These are phyloP conservation scores for Poronia punctata DNA, from an alignment of 495 filamentous ascomycete genomes.

Conservation along the genomic window DNA sequence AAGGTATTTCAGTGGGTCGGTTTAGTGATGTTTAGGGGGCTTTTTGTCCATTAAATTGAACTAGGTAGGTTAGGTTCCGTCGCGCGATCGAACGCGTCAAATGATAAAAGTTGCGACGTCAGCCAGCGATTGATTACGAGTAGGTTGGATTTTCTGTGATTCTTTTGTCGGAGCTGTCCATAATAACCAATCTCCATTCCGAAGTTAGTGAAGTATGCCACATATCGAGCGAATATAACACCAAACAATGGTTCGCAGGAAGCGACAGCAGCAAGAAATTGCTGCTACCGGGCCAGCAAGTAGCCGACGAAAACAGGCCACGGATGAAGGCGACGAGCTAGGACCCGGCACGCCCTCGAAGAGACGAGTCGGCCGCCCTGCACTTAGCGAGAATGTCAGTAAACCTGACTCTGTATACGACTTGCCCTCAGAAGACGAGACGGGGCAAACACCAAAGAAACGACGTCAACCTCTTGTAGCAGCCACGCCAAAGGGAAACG, in stretches of 20 bases:
- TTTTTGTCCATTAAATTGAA: too few relatives aligned
- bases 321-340: constrained; percentile 8
- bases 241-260: constrained; percentile 24
- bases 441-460: constrained; percentile 18
- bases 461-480: constrained; percentile 7
- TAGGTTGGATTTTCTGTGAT: too few relatives aligned
- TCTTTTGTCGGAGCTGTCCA: too few relatives aligned
- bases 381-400: background rate
- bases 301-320: constrained; percentile 20
- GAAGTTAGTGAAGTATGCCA: background rate
- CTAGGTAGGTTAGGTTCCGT: too few relatives aligned
- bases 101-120: background rate
- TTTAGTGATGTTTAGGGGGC: background rate
- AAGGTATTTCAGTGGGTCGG: background rate
- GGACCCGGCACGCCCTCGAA: constrained; percentile 8
- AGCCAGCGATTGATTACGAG: too few relatives aligned
- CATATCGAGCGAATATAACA: background rate
- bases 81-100: constrained; percentile 4
- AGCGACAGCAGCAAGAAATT: constrained; percentile 14
- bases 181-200: too few relatives aligned
- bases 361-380: constrained; percentile 4
- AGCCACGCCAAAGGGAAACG: constrained; percentile 1
- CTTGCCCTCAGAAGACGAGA: constrained; percentile 23
- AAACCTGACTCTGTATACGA: constrained; percentile 18
- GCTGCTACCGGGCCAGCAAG: constrained; percentile 10